Evolutionary conservation across 2,329 filamentous ascomycete species (phyloP).

Genomic region (Fusarium virguliforme): DNA sequence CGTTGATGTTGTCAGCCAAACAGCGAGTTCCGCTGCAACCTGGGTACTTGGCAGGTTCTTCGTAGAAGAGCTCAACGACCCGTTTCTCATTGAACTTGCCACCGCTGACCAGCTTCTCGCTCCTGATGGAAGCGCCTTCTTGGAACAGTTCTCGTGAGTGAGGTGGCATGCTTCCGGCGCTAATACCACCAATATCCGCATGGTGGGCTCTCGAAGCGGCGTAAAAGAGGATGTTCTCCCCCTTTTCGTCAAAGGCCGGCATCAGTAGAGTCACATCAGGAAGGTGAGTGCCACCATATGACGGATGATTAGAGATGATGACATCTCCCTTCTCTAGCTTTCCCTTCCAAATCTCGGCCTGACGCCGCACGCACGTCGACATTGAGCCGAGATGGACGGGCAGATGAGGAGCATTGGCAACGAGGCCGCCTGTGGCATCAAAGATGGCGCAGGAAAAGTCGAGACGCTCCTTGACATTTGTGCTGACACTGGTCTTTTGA

Average conservation of each 20-base stretch:
- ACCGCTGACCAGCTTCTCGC: constrained; percentile 80
- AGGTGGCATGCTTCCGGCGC: constrained; percentile 86
- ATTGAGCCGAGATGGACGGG: constrained; percentile 87
- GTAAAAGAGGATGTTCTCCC: constrained; percentile 84
- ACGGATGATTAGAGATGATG: constrained; percentile 86
- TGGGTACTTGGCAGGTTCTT: constrained; percentile 81
- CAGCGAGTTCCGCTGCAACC: constrained; percentile 86
- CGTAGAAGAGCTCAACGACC: constrained; percentile 79
- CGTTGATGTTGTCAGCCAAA: constrained; percentile 85
- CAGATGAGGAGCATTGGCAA: constrained; percentile 85
- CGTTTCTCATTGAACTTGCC: constrained; percentile 85
- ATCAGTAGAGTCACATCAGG: constrained; percentile 88
- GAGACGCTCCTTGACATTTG: constrained; percentile 86
- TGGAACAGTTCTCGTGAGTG: constrained; percentile 76
- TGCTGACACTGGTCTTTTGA: constrained; percentile 86
- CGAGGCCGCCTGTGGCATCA: constrained; percentile 80
- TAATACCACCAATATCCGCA: constrained; percentile 87
- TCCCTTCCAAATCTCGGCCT: constrained; percentile 84
- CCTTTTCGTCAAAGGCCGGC: constrained; percentile 77
- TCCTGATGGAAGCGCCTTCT: constrained; percentile 75
- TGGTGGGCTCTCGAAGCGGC: constrained; percentile 86
- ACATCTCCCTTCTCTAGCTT: constrained; percentile 85
- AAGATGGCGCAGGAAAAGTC: constrained; percentile 89
- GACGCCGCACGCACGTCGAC: constrained; percentile 84
- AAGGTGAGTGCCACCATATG: constrained; percentile 86